Evolutionary conservation across 2,329 filamentous ascomycete genomes (phyloP).

Genomic region (Conoideocrella luteorostrata): DNA sequence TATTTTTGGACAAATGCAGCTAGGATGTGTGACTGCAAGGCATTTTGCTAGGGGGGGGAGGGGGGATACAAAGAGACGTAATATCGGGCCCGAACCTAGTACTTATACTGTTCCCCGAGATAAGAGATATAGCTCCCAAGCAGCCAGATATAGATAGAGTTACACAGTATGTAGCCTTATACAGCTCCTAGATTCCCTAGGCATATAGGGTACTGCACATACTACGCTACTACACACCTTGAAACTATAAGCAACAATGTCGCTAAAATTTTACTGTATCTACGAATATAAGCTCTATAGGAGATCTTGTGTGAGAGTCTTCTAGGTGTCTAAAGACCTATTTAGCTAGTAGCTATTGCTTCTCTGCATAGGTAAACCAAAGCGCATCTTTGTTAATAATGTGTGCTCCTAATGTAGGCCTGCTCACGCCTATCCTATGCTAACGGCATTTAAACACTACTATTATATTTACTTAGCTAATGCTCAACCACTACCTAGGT

Average conservation of each 20-base stretch:
- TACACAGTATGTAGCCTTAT: background rate
- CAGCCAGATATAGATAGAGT: background rate
- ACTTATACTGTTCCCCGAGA: background rate
- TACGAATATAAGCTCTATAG: background rate
- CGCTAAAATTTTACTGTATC: background rate
- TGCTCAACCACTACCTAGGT: background rate
- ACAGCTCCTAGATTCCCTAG: background rate
- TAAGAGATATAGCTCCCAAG: background rate
- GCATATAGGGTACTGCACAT: background rate
- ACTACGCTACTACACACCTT: background rate
- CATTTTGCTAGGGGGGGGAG: conserved; percentile 1
- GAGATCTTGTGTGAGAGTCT: background rate
- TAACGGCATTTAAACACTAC: background rate
- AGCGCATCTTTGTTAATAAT: background rate
- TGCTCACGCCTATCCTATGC: background rate
- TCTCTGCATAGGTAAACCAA: background rate
- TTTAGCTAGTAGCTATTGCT: background rate
- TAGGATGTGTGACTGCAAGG: conserved; percentile 3
- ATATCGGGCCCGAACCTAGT: background rate
- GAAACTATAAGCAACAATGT: background rate
- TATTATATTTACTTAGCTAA: conserved; percentile 1
- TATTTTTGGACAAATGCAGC: conserved; percentile 1
- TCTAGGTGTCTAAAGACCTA: background rate
- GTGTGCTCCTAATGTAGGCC: background rate
- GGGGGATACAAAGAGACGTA: background rate